These are phyloP conservation scores for Fraxinus pennsylvanica DNA, from an alignment of 257 asterid genomes.

Conservation along the genomic window DNA sequence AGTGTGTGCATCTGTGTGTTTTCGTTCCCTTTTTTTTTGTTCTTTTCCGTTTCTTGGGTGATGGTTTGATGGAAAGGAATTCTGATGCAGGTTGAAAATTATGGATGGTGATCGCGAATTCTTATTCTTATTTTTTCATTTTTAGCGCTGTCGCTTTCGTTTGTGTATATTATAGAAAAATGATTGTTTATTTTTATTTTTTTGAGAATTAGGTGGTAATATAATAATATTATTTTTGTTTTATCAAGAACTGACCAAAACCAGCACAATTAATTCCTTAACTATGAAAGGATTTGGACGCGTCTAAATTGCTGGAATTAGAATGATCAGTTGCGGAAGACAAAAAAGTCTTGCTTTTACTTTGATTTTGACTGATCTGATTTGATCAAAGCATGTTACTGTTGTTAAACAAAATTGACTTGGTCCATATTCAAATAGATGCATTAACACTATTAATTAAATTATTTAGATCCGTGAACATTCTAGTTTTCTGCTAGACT, in stretches of 20 bases:
- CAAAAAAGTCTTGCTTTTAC: neutral
- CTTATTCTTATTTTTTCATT: neutral
- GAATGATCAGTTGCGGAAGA: neutral
- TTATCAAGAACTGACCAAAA: conserved; percentile 22
- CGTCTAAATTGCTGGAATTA: conserved; percentile 18
- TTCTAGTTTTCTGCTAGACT: conserved; percentile 15
- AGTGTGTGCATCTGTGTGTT: conserved; percentile 8
- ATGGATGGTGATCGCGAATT: conserved; percentile 24
- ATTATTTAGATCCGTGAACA: neutral
- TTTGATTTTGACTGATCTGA: conserved; percentile 6
- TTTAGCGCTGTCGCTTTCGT: conserved; percentile 39
- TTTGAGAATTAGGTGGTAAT: conserved; percentile 20
- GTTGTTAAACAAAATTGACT: neutral
- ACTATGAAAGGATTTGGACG: conserved; percentile 24
- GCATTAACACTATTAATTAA: conserved; percentile 2
- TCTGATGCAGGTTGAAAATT: conserved; percentile 22
- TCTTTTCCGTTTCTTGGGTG: neutral
- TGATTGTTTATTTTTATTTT: neutral
- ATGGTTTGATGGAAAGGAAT: conserved; percentile 35
- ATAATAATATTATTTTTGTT: conserved; percentile 18
- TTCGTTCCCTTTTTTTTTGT: neutral
- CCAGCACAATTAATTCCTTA: conserved; percentile 19
- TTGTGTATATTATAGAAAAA: conserved; percentile 18
- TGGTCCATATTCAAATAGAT: conserved; percentile 5
- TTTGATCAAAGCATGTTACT: neutral